phyloP scores from a whole-genome alignment of 2,329 filamentous ascomycete species.

The Cordyceps cicadae region DNA sequence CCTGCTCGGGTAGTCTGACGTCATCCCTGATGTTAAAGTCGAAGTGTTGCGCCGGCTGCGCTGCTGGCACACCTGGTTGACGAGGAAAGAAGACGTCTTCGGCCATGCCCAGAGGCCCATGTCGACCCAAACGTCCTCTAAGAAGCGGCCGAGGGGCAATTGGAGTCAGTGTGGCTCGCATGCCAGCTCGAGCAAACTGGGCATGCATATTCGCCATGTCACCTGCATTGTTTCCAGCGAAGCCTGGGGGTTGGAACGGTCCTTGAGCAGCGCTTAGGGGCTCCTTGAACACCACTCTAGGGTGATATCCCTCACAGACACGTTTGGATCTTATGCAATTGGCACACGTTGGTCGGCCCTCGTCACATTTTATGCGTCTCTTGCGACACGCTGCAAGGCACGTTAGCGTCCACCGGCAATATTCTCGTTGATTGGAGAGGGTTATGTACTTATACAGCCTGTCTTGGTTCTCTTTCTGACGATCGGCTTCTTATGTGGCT shows the following conservation, averaged over 20 bases:
- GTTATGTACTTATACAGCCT: constrained; percentile 69
- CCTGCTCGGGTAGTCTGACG: not conserved
- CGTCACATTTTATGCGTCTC: constrained; percentile 94
- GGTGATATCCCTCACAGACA: constrained; percentile 75
- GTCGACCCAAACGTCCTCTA: not conserved
- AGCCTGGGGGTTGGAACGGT: constrained; percentile 7
- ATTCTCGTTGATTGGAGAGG: not conserved
- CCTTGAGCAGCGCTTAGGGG: constrained; percentile 43
- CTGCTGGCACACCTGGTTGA: not conserved
- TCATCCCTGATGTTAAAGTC: constrained; percentile 3
- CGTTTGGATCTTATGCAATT: constrained; percentile 85
- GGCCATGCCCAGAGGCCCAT: not conserved
- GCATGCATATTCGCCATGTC: constrained; percentile 22
- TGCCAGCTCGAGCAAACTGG: constrained; percentile 1
- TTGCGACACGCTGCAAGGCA: constrained; percentile 67
- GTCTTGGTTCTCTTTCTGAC: constrained; percentile 76
- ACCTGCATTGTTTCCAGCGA: constrained; percentile 9
- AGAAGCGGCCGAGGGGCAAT: constrained; percentile 30
- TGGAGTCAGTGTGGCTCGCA: constrained; percentile 28
- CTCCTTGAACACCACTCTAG: constrained; percentile 72
- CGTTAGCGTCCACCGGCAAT: not conserved
- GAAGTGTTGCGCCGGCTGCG: not conserved
- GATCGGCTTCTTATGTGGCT: constrained; percentile 38
- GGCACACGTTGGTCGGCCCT: constrained; percentile 71
- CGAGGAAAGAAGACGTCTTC: constrained; percentile 7